Percentiles rank a stretch among this genome's conserved stretches.
These are phyloP conservation scores for Paramecium sexaurelia DNA, from an alignment of 73 alveolate species.

Conservation along the genomic window DNA sequence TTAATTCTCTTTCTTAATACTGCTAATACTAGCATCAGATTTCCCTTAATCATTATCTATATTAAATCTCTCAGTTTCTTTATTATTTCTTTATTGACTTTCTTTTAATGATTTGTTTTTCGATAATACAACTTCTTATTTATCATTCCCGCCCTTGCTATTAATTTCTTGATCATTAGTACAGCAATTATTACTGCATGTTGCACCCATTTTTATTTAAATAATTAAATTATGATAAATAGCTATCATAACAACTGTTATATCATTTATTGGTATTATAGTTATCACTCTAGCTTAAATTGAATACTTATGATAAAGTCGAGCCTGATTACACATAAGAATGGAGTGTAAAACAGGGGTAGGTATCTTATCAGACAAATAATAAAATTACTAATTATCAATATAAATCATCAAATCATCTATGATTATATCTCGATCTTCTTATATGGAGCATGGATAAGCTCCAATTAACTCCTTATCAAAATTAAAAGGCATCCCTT, in stretches of 20 bases:
- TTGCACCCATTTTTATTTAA: slow-evolving; percentile 25
- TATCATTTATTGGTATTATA: not conserved
- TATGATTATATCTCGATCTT: not conserved
- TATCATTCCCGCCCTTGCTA: not conserved
- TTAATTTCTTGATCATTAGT: slow-evolving; percentile 12
- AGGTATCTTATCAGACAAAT: not conserved
- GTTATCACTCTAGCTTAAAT: slow-evolving; percentile 42
- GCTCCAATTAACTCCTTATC: not conserved
- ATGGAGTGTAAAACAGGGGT: slow-evolving; percentile 37
- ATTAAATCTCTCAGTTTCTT: slow-evolving; percentile 45
- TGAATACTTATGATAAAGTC: not conserved
- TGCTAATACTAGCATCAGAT: slow-evolving; percentile 25
- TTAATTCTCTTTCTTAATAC: not conserved
- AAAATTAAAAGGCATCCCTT: not conserved
- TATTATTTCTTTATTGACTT: not conserved
- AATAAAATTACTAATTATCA: not conserved
- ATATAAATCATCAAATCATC: not conserved
- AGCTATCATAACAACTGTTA: slow-evolving; percentile 29
- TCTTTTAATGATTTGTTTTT: slow-evolving; percentile 43
- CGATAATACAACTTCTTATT: slow-evolving; percentile 7
- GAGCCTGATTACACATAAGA: slow-evolving; percentile 46
- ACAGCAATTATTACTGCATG: slow-evolving; percentile 37
- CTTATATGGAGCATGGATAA: not conserved
- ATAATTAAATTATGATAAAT: slow-evolving; percentile 6
- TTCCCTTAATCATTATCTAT: not conserved